Conservation (phyloP, 1,284 basidiomycete genomes). For the Pterulicium gracile region DNA sequence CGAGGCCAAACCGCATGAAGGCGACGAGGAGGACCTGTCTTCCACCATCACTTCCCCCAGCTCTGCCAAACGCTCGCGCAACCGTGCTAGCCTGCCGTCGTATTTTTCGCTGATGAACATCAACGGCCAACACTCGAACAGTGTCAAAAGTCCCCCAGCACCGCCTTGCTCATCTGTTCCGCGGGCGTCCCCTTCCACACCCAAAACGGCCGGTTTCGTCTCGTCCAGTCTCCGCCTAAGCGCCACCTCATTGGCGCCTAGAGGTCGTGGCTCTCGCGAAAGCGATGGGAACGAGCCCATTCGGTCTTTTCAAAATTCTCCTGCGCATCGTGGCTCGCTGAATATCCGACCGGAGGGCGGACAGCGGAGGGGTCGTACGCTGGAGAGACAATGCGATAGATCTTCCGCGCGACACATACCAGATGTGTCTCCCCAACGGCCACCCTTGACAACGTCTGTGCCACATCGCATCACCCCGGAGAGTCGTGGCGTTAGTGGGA, state of each 20-base stretch:
- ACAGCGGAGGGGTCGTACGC: constrained; percentile 16
- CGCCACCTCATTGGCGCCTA: too few relatives aligned
- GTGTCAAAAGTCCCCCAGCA: constrained; percentile 16
- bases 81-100: constrained; percentile 63
- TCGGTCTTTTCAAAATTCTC: too few relatives aligned
- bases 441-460: too few relatives aligned
- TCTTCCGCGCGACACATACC: background rate
- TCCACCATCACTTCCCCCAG: constrained; percentile 18
- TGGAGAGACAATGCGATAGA: background rate
- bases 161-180: constrained; percentile 36
- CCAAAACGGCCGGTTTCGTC: constrained; percentile 27
- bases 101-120: constrained; percentile 65
- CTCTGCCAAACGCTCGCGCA: constrained; percentile 30
- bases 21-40: constrained; percentile 28
- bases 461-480: background rate
- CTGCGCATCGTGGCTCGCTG: constrained; percentile 12
- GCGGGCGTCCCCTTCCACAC: constrained; percentile 46
- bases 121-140: constrained; percentile 25
- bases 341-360: constrained; percentile 12
- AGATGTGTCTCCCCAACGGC: too few relatives aligned
- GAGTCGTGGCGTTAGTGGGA: background rate
- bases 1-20: constrained; percentile 28
- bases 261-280: too few relatives aligned
- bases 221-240: too few relatives aligned
- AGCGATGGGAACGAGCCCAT: too few relatives aligned